Conservation (phyloP, 2,329 filamentous ascomycete species). For the Orbilia ellipsospora region DNA sequence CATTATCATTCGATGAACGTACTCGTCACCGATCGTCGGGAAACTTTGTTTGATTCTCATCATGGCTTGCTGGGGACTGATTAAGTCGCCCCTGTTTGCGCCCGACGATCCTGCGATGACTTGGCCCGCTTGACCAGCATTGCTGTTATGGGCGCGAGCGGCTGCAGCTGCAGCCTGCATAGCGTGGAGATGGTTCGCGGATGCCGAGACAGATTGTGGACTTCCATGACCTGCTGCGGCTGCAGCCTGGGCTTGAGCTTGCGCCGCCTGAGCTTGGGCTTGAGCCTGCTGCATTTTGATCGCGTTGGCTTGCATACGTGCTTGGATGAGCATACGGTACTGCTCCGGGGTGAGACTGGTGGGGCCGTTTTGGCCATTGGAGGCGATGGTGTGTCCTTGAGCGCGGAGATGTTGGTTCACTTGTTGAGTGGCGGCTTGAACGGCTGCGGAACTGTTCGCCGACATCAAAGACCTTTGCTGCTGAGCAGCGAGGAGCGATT, state of each 20-base stretch:
- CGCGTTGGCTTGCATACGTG: conserved; percentile 47
- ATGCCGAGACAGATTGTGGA: conserved; percentile 23
- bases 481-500: conserved; percentile 46
- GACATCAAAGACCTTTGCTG: conserved; percentile 33
- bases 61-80: conserved; percentile 45
- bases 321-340: conserved; percentile 50
- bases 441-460: conserved; percentile 29
- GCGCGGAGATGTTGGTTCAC: conserved; percentile 50
- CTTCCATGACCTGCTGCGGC: conserved; percentile 14
- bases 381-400: conserved; percentile 39
- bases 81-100: conserved; percentile 13
- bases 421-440: conserved; percentile 49
- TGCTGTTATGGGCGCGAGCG: conserved; percentile 40
- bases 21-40: conserved; percentile 51
- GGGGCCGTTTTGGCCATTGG: conserved; percentile 44
- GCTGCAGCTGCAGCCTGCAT: conserved; percentile 50
- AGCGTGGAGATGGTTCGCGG: conserved; percentile 31
- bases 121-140: conserved; percentile 16
- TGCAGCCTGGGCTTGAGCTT: conserved; percentile 25
- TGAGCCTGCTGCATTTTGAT: conserved; percentile 39
- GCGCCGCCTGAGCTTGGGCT: conserved; percentile 21
- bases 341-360: conserved; percentile 51
- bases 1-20: conserved; percentile 45
- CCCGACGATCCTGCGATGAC: background rate
- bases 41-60: conserved; percentile 52